Conservation (phyloP, 305 asterid species). For the Fraxinus ornus region DNA sequence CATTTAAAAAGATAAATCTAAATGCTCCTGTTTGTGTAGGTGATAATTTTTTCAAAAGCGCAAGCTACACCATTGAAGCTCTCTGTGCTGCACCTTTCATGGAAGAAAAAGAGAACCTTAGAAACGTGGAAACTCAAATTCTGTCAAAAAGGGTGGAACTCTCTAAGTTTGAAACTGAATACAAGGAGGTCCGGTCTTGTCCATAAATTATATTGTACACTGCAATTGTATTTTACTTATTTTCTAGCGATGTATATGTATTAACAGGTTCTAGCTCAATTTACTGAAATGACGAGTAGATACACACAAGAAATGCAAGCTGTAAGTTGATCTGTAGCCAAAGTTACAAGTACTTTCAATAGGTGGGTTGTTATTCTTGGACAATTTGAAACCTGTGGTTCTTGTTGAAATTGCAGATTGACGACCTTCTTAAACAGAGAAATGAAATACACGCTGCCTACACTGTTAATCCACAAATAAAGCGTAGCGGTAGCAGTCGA, state of each 20-base stretch:
- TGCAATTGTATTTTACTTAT: conserved; percentile 21
- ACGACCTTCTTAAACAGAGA: conserved; percentile 92
- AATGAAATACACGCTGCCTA: conserved; percentile 78
- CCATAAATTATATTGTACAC: neutral
- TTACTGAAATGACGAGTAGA: conserved; percentile 93
- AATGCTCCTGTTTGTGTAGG: conserved; percentile 46
- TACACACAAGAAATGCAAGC: conserved; percentile 90
- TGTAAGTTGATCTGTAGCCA: conserved; percentile 44
- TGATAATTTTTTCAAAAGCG: conserved; percentile 88
- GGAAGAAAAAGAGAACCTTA: conserved; percentile 79
- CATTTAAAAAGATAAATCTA: conserved; percentile 20
- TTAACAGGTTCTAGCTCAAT: conserved; percentile 83
- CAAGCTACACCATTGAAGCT: conserved; percentile 77
- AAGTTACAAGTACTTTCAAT: neutral
- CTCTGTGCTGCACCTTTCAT: conserved; percentile 63
- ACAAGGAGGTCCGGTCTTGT: conserved; percentile 60
- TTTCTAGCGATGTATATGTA: neutral
- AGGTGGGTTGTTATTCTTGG: neutral
- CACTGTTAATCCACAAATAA: conserved; percentile 54
- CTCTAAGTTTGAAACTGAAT: conserved; percentile 87
- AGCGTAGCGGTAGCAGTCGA: conserved; percentile 58
- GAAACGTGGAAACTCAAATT: conserved; percentile 74
- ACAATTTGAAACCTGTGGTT: conserved; percentile 5
- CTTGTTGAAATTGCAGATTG: conserved; percentile 49
- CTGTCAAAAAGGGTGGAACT: conserved; percentile 85